Conservation (phyloP, 345 rosid species). For the Salix caprea region DNA sequence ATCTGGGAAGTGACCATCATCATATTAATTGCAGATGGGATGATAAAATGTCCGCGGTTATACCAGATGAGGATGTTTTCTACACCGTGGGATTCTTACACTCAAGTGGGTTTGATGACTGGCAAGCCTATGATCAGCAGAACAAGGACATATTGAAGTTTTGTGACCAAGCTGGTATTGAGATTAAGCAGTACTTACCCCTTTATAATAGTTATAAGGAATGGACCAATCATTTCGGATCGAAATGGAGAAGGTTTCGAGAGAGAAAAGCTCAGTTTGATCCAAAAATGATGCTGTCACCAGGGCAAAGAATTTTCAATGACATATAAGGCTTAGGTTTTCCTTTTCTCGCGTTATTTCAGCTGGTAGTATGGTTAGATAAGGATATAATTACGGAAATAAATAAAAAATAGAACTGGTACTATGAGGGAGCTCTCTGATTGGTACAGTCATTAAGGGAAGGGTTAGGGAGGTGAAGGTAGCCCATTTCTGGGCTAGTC, state of each 20-base stretch:
- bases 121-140: slow-evolving; percentile 51
- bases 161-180: slow-evolving; percentile 52
- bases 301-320: slow-evolving; percentile 81
- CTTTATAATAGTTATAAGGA: slow-evolving; percentile 39
- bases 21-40: slow-evolving; percentile 60
- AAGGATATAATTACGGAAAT: not conserved
- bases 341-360: not conserved
- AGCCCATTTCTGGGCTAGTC: too few relatives aligned
- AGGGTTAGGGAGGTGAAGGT: too few relatives aligned
- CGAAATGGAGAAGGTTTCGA: slow-evolving; percentile 63
- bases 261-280: slow-evolving; percentile 62
- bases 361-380: not conserved
- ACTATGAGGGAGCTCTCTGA: too few relatives aligned
- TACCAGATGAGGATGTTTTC: slow-evolving; percentile 74
- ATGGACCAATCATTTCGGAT: slow-evolving; percentile 72
- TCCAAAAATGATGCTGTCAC: slow-evolving; percentile 70
- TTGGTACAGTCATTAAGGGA: too few relatives aligned
- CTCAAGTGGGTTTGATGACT: slow-evolving; percentile 54
- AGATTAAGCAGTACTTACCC: slow-evolving; percentile 68
- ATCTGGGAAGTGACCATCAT: not conserved
- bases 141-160: slow-evolving; percentile 49
- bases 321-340: not conserved
- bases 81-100: slow-evolving; percentile 77
- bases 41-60: slow-evolving; percentile 55
- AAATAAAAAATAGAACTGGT: not conserved